Conservation (phyloP, 1,284 basidiomycete species). For the Inonotus obliquus region DNA sequence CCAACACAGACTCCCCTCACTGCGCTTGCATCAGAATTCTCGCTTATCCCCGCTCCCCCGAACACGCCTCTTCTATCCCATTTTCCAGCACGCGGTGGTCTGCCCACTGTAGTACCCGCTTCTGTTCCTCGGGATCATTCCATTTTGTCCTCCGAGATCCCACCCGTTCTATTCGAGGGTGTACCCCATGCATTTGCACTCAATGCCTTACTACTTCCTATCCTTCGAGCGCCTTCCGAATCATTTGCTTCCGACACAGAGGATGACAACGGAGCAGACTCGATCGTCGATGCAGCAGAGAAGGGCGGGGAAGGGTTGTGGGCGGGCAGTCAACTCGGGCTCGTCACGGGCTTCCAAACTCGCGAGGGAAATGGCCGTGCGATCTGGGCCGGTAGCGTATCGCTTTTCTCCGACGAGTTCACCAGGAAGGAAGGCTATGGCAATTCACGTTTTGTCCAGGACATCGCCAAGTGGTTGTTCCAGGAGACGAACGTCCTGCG, state of each 20-base stretch:
- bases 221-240: conserved; percentile 74
- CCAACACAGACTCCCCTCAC: conserved; percentile 66
- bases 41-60: conserved; percentile 69
- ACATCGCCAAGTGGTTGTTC: conserved; percentile 88
- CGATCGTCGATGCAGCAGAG: conserved; percentile 59
- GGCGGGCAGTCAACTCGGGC: conserved; percentile 68
- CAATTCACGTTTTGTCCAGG: conserved; percentile 70
- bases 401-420: conserved; percentile 73
- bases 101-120: conserved; percentile 58
- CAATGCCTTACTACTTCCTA: conserved; percentile 81
- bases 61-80: conserved; percentile 70
- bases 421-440: conserved; percentile 61
- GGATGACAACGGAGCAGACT: conserved; percentile 51
- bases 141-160: conserved; percentile 43
- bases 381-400: conserved; percentile 79
- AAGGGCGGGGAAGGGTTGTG: conserved; percentile 72
- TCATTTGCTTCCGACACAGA: conserved; percentile 66
- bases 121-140: conserved; percentile 35
- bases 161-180: conserved; percentile 75
- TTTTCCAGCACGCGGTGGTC: conserved; percentile 58
- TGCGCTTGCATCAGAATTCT: conserved; percentile 73
- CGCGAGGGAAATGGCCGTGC: conserved; percentile 65
- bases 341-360: conserved; percentile 90
- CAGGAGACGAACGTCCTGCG: conserved; percentile 82
- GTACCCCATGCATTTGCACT: conserved; percentile 67